phyloP scores from a whole-genome alignment of 1,139 yeast genomes.

The Kodamaea ohmeri region DNA sequence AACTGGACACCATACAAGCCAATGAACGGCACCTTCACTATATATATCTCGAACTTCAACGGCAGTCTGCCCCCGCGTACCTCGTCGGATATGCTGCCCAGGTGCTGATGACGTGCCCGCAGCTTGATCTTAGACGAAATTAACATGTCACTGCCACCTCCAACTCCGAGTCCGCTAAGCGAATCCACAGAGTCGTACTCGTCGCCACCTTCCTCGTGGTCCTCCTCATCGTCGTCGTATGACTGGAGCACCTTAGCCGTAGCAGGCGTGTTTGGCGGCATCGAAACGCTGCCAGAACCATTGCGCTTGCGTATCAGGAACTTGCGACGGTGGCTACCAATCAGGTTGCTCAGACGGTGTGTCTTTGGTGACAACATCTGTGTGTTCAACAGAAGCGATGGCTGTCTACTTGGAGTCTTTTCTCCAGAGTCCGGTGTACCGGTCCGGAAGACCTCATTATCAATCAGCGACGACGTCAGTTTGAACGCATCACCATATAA shows the following conservation, averaged over 20 bases:
- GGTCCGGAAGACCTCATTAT: constrained; percentile 20
- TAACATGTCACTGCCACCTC: constrained; percentile 67
- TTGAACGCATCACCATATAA: constrained; percentile 46
- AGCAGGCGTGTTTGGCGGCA: constrained; percentile 53
- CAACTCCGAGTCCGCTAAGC: constrained; percentile 44
- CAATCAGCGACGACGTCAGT: constrained; percentile 24
- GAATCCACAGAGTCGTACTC: constrained; percentile 66
- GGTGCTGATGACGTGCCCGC: constrained; percentile 36
- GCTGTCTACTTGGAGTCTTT: constrained; percentile 38
- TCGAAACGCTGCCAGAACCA: constrained; percentile 39
- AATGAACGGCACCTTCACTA: constrained; percentile 88
- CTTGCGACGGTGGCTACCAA: constrained; percentile 53
- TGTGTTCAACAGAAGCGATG: constrained; percentile 36
- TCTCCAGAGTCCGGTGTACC: constrained; percentile 29
- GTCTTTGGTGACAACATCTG: constrained; percentile 28
- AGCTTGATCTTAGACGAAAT: constrained; percentile 60
- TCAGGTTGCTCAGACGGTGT: constrained; percentile 31
- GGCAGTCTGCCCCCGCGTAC: constrained; percentile 41
- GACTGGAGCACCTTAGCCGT: constrained; percentile 41
- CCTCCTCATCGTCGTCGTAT: constrained; percentile 41
- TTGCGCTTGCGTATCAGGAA: constrained; percentile 55
- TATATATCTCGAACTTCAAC: constrained; percentile 84
- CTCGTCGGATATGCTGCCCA: constrained; percentile 26
- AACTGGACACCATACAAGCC: constrained; percentile 93
- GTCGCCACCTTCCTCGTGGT: constrained; percentile 27